Percentiles rank a stretch among this genome's conserved stretches.
Conservation (phyloP, 352 stramenopile genomes). For the Pythium plurisporium region DNA sequence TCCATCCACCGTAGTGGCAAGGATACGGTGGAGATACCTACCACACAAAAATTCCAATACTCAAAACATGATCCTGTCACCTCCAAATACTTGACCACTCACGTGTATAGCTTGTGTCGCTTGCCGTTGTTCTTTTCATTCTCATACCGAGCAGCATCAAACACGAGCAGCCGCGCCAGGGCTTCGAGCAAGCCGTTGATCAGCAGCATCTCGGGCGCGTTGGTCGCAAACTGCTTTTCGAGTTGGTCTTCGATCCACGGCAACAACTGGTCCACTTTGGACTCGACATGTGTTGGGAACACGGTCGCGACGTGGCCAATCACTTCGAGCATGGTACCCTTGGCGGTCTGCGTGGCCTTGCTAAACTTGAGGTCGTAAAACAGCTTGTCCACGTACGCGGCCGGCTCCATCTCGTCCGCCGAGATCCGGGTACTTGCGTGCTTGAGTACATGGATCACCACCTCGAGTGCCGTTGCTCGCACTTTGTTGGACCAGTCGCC, state of each 20-base stretch:
- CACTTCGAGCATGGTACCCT: constrained; percentile 60
- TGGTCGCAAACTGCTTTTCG: constrained; percentile 70
- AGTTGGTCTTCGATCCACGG: constrained; percentile 66
- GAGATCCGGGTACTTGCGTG: constrained; percentile 27
- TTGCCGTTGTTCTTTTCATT: constrained; percentile 21
- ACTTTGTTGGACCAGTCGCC: constrained; percentile 64
- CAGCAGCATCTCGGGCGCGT: constrained; percentile 66
- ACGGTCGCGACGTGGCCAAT: constrained; percentile 54
- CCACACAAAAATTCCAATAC: too few relatives aligned
- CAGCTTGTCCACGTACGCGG: constrained; percentile 57
- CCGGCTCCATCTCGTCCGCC: constrained; percentile 46
- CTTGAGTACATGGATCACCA: constrained; percentile 60
- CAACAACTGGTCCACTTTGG: constrained; percentile 30
- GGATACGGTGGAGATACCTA: constrained; percentile 57
- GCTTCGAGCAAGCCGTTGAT: constrained; percentile 65
- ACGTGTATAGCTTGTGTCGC: constrained; percentile 68
- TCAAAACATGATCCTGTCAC: too few relatives aligned
- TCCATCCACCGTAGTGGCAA: constrained; percentile 53
- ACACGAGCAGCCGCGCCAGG: constrained; percentile 46
- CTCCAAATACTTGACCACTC: too few relatives aligned
- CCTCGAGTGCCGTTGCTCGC: constrained; percentile 40
- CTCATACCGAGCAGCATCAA: constrained; percentile 48
- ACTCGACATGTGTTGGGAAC: constrained; percentile 37
- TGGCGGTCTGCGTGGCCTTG: constrained; percentile 63
- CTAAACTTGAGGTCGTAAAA: constrained; percentile 76